Conservation (phyloP, 2,329 filamentous ascomycete genomes). For the Colletotrichum echinochloae region DNA sequence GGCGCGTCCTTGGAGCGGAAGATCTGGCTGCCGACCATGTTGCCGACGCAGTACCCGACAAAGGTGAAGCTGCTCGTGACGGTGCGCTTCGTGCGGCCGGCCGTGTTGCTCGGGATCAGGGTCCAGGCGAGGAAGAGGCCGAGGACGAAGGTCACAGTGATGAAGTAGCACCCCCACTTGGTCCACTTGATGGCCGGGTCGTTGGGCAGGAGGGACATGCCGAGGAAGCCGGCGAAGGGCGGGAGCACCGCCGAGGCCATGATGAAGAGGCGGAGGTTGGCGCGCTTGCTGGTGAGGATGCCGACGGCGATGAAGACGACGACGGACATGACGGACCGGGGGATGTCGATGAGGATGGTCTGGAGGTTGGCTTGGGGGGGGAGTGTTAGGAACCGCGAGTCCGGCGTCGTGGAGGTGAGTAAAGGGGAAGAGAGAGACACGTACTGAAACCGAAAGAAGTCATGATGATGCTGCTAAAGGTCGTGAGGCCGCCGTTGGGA, state of each 20-base stretch:
- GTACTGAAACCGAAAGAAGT: conserved; percentile 52
- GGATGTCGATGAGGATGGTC: conserved; percentile 53
- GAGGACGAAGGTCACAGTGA: conserved; percentile 49
- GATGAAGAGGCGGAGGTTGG: conserved; percentile 53
- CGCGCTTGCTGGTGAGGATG: conserved; percentile 48
- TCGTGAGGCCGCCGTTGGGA: conserved; percentile 52
- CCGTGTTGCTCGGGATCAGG: conserved; percentile 57
- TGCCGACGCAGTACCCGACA: conserved; percentile 60
- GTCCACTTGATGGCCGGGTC: conserved; percentile 51
- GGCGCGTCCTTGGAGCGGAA: conserved; percentile 58
- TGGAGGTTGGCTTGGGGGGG: conserved; percentile 48
- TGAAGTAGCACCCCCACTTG: conserved; percentile 53
- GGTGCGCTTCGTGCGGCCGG: conserved; percentile 60
- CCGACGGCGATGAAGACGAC: conserved; percentile 52
- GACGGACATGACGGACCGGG: conserved; percentile 49
- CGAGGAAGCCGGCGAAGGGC: conserved; percentile 51
- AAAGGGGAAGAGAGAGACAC: background rate
- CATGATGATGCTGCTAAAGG: conserved; percentile 51
- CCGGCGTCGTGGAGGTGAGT: background rate
- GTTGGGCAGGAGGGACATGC: conserved; percentile 52
- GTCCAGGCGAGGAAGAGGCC: conserved; percentile 38
- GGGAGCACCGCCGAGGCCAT: conserved; percentile 53
- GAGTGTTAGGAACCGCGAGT: background rate
- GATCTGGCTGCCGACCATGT: conserved; percentile 60
- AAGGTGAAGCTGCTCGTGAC: conserved; percentile 59